Percentiles rank a stretch among this genome's conserved stretches.
phyloP scores from a whole-genome alignment of 495 filamentous ascomycete genomes.

The Aspergillus ellipticus region DNA sequence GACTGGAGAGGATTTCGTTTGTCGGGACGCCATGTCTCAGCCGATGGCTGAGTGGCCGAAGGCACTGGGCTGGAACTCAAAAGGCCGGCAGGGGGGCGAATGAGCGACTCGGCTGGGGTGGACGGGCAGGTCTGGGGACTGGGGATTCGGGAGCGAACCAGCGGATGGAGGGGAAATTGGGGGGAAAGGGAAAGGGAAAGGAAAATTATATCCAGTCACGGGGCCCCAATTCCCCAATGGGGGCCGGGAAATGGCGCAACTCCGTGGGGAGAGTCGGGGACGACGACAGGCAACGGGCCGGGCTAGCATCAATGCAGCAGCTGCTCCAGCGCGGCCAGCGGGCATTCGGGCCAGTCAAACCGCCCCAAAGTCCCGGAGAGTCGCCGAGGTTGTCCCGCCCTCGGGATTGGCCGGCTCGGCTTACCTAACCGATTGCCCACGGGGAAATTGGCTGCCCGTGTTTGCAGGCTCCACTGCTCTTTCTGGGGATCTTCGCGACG shows the following conservation, averaged over 20 bases:
- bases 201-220: not conserved
- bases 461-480: not conserved
- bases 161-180: not conserved
- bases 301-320: too few relatives aligned
- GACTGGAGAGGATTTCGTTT: too few relatives aligned
- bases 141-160: not conserved
- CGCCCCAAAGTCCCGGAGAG: slow-evolving; percentile 6
- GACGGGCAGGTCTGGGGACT: not conserved
- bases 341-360: not conserved
- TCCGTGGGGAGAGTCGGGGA: too few relatives aligned
- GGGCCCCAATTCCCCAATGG: not conserved
- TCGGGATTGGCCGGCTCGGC: slow-evolving; percentile 1
- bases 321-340: too few relatives aligned
- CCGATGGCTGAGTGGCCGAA: not conserved
- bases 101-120: not conserved
- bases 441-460: not conserved
- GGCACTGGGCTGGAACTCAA: not conserved
- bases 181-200: too few relatives aligned
- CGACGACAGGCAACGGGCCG: too few relatives aligned
- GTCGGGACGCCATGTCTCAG: not conserved
- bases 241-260: not conserved
- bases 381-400: slow-evolving; percentile 3
- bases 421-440: not conserved
- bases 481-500: not conserved
- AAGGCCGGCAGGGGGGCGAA: not conserved